Conservation (phyloP, 495 filamentous ascomycete species). For the Aspergillus bridgeri region DNA sequence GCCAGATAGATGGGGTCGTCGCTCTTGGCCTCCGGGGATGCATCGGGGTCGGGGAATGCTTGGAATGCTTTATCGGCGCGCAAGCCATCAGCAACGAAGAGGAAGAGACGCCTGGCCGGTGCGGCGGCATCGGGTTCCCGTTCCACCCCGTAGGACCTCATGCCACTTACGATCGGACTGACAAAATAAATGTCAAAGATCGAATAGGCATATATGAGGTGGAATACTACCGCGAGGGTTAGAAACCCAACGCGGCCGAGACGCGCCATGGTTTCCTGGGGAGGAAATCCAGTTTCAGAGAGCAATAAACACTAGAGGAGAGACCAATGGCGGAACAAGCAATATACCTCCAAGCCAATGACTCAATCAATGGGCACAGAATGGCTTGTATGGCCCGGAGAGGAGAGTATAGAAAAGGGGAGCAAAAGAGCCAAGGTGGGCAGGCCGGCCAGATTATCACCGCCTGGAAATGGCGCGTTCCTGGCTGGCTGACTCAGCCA, state of each 20-base stretch:
- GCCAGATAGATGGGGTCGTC: conserved; percentile 70
- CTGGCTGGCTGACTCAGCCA: no score
- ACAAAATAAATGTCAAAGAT: conserved; percentile 99
- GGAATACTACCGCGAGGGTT: conserved; percentile 87
- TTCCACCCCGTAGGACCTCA: conserved; percentile 74
- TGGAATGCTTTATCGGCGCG: conserved; percentile 99
- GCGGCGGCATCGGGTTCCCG: conserved; percentile 57
- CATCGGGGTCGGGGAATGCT: conserved; percentile 79
- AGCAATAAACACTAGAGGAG: conserved; percentile 1
- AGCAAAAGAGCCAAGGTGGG: conserved; percentile 18
- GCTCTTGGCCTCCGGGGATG: conserved; percentile 42
- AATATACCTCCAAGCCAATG: background rate
- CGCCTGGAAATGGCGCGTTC: conserved; percentile 2
- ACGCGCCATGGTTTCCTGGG: conserved; percentile 61
- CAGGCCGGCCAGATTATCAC: conserved; percentile 13
- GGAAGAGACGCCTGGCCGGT: conserved; percentile 84
- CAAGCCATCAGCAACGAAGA: conserved; percentile 96
- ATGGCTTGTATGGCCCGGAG: no score
- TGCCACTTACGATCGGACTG: conserved; percentile 94
- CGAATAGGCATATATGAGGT: conserved; percentile 89
- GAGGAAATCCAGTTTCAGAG: conserved; percentile 6
- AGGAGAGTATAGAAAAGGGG: conserved; percentile 4
- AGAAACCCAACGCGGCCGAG: conserved; percentile 85
- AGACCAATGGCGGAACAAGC: background rate
- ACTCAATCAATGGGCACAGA: background rate